Base-by-base conservation (phyloP, 148 eudicot genomes). In the Pharnaceum exiguum region DNA sequence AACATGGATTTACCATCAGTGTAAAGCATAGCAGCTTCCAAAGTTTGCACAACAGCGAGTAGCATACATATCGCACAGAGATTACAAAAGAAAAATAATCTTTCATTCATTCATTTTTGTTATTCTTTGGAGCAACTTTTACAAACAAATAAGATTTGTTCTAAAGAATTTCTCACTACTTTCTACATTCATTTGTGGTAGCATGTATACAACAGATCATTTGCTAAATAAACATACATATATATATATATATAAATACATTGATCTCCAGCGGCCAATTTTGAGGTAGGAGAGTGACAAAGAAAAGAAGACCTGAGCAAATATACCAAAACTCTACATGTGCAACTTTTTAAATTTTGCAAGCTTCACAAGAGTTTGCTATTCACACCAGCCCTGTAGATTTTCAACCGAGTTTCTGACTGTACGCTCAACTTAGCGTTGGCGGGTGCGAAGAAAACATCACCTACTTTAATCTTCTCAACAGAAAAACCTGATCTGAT, bases 311-410 rank as follows among this genome's bases (percentile, higher is more conserved):
- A n/a, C n/a, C 51, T 13, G 42, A 21, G 45, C n/a, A 12, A 42
- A 44, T 8, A 26, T 10, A 31, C 61, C 28, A 53, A 32, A 53
- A 22, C 45, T 17, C 45, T 55, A 12, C 36, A 54, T 4, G 33
- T 17, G 51, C 27, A 55, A 11, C 23, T 21, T 12, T 22, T 13
- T 17, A 7, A 10, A 3, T n/a, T n/a, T 5, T 31, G 13, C 18
- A 70, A 37, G 35, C 50, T 60, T 62, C 56, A 62, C 53, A 87
- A 74, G 62, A 77, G 71, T 69, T 69, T 71, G 78, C 84, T 75
- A 59, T 79, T 88, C 12, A 83, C 85, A 18, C 99, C 99, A 12
- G 96, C 96, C 65, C 99, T 73, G 60, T 83, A 93, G 7, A 85
- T 50, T 45, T 74, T 75, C 73, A 88, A 53, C 51, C 72, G 66